Base-by-base conservation (phyloP, 2,329 filamentous ascomycete species). In the Diplodia scrobiculata region DNA sequence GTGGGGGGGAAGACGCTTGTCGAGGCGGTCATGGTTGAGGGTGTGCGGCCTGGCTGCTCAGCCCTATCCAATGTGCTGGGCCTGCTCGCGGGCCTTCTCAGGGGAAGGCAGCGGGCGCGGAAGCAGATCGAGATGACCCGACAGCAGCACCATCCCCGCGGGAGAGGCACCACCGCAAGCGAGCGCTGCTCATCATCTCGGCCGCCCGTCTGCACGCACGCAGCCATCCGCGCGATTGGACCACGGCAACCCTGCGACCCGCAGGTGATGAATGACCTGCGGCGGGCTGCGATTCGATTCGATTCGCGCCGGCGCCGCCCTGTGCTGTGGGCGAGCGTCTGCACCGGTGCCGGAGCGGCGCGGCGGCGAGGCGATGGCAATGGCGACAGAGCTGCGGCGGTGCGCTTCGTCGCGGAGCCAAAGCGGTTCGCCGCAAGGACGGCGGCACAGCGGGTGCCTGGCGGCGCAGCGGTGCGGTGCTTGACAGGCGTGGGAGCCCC, bases 21-120 rank as follows among this genome's bases (percentile, higher is more conserved):
- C 17, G 38, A 62, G 58, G 58, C 58, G 58, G 58, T 62, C 58
- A 62, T 62, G 27, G 58, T 21, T 50, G 58, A 36, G 25, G 58
- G 58, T 62, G 58, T 48, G 58, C 58, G 34, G 58, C 45, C 55
- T 62, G 58, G 27, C 54, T 34, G 21, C 38, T 62, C 58, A 62
- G 58, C 58, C 58, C 58, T 62, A 62, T 62, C 58, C 58, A 62
- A 62, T 62, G 58, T 21, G 45, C 58, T 62, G 58, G 58, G 58
- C 58, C 58, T 62, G 51, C 36, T 59, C 58, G 52, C 52, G 58
- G 45, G 41, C 41, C 58, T 27, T 59, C 54, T 62, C 58, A 47
- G 52, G 52, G 52, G 52, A 54, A 54, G 27, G 29, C 25, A 17
- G 50, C 50, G 50, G 50, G 50, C 51, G 51, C 51, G 51, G 51